Percentiles rank a stretch among this genome's conserved stretches.
These are phyloP conservation scores for Aplosporella prunicola DNA, from an alignment of 2,329 filamentous ascomycete genomes.

Conservation along the genomic window DNA sequence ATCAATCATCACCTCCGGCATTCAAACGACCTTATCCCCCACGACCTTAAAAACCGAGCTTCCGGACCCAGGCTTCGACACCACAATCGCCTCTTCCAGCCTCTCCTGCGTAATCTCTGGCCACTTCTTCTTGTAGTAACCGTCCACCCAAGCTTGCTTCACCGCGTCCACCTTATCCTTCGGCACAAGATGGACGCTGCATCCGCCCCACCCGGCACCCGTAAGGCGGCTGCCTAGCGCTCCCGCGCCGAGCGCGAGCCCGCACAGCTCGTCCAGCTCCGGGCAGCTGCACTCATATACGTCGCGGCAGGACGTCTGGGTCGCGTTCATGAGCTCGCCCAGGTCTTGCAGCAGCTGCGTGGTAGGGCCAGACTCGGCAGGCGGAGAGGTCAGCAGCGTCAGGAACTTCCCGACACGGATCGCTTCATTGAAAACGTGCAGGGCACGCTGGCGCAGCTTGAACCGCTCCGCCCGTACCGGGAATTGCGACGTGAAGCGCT, in stretches of 20 bases:
- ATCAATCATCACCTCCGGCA: too few relatives aligned
- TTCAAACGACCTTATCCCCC: conserved; percentile 23
- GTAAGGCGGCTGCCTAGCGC: conserved; percentile 79
- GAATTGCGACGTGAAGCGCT: conserved; percentile 76
- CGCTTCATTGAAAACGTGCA: conserved; percentile 88
- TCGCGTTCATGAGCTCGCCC: conserved; percentile 78
- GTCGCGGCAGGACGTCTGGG: conserved; percentile 77
- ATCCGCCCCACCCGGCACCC: conserved; percentile 94
- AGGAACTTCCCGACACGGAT: conserved; percentile 78
- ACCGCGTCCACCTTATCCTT: conserved; percentile 72
- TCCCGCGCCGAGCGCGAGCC: conserved; percentile 66
- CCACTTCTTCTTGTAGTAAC: conserved; percentile 72
- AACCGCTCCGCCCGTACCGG: conserved; percentile 81
- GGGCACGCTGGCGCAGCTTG: conserved; percentile 74
- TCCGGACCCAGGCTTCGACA: conserved; percentile 76
- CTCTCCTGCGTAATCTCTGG: conserved; percentile 62
- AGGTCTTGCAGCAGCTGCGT: conserved; percentile 63
- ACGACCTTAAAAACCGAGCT: conserved; percentile 31
- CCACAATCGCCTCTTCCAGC: conserved; percentile 69
- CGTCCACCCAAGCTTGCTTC: conserved; percentile 63
- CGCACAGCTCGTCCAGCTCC: conserved; percentile 83
- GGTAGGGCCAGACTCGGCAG: conserved; percentile 39
- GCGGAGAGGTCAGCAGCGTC: conserved; percentile 50
- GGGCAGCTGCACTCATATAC: conserved; percentile 86
- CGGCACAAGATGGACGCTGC: conserved; percentile 86